phyloP scores from a whole-genome alignment of 2,329 filamentous ascomycete species.

The Colletotrichum nymphaeae region DNA sequence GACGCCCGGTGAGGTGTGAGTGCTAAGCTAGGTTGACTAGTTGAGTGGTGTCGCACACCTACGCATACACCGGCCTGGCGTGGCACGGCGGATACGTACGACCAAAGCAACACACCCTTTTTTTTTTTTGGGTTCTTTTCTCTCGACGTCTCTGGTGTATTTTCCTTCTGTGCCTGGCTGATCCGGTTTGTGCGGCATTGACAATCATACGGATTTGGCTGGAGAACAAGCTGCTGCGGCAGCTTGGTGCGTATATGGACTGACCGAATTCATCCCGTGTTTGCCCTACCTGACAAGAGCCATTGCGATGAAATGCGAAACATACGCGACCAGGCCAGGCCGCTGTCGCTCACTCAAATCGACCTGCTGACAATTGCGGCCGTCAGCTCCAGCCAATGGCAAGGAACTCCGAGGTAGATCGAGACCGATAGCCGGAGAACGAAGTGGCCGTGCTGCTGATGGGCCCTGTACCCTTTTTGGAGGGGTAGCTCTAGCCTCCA shows the following conservation, averaged over 20 bases:
- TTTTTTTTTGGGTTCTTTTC: neutral
- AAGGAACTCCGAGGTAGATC: neutral
- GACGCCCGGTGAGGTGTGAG: neutral
- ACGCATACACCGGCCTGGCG: neutral
- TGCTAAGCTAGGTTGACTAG: slow-evolving; percentile 7
- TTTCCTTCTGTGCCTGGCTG: neutral
- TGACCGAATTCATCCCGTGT: neutral
- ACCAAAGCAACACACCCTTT: neutral
- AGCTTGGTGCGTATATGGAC: neutral
- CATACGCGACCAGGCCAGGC: slow-evolving; percentile 3
- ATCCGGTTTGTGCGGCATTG: slow-evolving; percentile 23
- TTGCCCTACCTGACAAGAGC: neutral
- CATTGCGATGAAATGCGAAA: slow-evolving; percentile 20
- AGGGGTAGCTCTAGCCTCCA: neutral
- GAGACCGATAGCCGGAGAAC: slow-evolving; percentile 32
- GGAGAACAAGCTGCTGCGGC: neutral
- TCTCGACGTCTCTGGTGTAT: neutral
- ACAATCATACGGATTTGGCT: neutral
- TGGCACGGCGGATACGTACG: neutral
- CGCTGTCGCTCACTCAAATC: slow-evolving; percentile 23
- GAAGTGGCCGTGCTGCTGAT: neutral
- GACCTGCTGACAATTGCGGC: slow-evolving; percentile 12
- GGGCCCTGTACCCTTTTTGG: neutral
- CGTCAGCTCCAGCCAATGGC: slow-evolving; percentile 14
- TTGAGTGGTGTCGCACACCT: slow-evolving; percentile 1